Conservation (phyloP, 2,329 filamentous ascomycete species). For the Microascus cirrosus region DNA sequence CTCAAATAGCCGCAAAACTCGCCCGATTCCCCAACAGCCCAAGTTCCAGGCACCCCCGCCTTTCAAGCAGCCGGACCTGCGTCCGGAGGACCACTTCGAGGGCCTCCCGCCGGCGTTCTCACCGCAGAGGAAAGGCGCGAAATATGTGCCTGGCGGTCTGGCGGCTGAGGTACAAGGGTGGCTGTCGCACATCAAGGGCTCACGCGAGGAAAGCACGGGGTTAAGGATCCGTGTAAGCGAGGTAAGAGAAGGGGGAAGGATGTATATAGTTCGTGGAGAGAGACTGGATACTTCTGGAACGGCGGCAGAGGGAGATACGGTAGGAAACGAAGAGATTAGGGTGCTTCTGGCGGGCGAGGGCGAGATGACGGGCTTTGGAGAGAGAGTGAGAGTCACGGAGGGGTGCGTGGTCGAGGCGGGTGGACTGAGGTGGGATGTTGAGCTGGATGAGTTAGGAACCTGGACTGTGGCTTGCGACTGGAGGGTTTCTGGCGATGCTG, state of each 20-base stretch:
- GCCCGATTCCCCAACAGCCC: neutral
- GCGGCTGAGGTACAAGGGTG: conserved; percentile 26
- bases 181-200: conserved; percentile 22
- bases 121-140: conserved; percentile 20
- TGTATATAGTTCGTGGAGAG: conserved; percentile 2
- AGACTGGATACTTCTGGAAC: neutral
- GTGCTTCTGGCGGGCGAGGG: conserved; percentile 3
- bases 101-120: conserved; percentile 19
- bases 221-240: conserved; percentile 1
- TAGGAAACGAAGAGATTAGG: neutral
- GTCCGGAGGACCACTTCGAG: neutral
- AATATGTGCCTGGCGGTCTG: conserved; percentile 23
- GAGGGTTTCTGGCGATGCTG: neutral
- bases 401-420: neutral
- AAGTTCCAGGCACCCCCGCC: conserved; percentile 1
- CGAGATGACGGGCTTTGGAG: neutral
- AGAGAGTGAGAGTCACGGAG: neutral
- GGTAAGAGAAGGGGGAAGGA: conserved; percentile 1
- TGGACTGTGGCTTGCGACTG: conserved; percentile 5
- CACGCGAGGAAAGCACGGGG: neutral
- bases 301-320: neutral
- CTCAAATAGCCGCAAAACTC: neutral
- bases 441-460: neutral
- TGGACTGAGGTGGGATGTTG: conserved; percentile 1
- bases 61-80: neutral